Percentiles rank a stretch among this genome's conserved stretches.
Conservation (phyloP, 2,329 filamentous ascomycete genomes). For the Calonectria montana region DNA sequence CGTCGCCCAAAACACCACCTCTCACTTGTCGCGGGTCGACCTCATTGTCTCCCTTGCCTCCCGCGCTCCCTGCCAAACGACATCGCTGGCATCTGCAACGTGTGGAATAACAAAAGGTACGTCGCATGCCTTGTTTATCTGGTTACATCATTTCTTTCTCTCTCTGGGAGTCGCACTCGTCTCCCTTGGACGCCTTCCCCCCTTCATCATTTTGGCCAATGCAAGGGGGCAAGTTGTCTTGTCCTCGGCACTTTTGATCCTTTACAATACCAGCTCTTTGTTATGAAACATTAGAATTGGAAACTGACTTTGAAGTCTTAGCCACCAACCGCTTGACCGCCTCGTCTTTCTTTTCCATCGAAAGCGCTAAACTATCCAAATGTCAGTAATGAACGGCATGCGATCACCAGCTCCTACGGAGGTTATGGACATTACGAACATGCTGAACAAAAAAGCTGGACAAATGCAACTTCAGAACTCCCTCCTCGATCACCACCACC, state of each 20-base stretch:
- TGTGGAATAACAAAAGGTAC: constrained; percentile 14
- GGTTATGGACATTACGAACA: constrained; percentile 65
- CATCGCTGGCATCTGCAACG: not conserved
- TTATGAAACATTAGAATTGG: constrained; percentile 15
- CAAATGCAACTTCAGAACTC: constrained; percentile 48
- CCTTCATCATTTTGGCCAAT: not conserved
- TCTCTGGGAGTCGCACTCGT: not conserved
- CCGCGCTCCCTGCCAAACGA: constrained; percentile 28
- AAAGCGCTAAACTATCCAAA: constrained; percentile 33
- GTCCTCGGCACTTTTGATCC: not conserved
- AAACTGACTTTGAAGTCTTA: constrained; percentile 36
- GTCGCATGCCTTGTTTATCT: not conserved
- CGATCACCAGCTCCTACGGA: constrained; percentile 58
- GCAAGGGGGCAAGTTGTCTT: constrained; percentile 14
- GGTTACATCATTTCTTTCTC: not conserved
- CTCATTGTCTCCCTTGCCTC: constrained; percentile 24
- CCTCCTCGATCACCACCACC: constrained; percentile 47
- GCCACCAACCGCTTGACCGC: constrained; percentile 38
- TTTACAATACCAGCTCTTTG: not conserved
- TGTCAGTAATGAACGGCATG: constrained; percentile 50
- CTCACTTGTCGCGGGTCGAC: constrained; percentile 43
- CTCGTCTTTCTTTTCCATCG: constrained; percentile 34
- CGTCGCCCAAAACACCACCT: constrained; percentile 26
- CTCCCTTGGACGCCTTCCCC: not conserved
- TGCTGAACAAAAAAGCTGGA: constrained; percentile 62